These are phyloP conservation scores for Musa balbisiana DNA, from an alignment of 202 grass and related monocot species.

Conservation along the genomic window DNA sequence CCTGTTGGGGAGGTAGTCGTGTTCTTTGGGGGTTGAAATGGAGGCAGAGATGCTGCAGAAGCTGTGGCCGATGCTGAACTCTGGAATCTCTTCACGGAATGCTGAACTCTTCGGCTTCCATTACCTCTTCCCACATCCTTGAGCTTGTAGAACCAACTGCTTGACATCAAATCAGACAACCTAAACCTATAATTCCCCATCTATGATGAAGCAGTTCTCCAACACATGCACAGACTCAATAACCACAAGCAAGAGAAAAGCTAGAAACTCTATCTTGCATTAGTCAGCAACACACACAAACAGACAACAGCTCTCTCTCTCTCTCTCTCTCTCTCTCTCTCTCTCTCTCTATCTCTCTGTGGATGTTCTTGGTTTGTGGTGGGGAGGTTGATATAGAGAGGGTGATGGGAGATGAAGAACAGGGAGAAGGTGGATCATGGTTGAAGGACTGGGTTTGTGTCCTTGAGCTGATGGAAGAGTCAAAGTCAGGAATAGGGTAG, in stretches of 20 bases:
- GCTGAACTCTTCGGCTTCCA: neutral
- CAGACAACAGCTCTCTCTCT: too few species aligned
- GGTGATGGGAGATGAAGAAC: neutral
- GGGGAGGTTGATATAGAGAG: neutral
- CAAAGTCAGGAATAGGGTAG: neutral
- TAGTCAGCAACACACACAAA: too few species aligned
- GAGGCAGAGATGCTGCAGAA: neutral
- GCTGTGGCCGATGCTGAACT: too few species aligned
- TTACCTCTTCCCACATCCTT: neutral
- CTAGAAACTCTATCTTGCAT: neutral
- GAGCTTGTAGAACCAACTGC: neutral
- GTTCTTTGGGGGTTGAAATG: conserved; percentile 20
- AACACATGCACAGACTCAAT: neutral
- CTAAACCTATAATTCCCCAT: neutral
- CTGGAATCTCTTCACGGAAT: conserved; percentile 8
- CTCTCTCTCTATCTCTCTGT: neutral
- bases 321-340: neutral
- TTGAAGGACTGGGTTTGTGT: neutral
- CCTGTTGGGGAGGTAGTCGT: conserved; percentile 42
- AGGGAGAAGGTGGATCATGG: neutral
- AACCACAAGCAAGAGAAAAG: neutral
- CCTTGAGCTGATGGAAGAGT: neutral
- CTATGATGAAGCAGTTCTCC: neutral
- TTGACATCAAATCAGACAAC: neutral
- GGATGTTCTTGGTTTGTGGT: neutral